These are phyloP conservation scores for Eucalyptus lansdowneana DNA, from an alignment of 345 rosid genomes.

Conservation along the genomic window DNA sequence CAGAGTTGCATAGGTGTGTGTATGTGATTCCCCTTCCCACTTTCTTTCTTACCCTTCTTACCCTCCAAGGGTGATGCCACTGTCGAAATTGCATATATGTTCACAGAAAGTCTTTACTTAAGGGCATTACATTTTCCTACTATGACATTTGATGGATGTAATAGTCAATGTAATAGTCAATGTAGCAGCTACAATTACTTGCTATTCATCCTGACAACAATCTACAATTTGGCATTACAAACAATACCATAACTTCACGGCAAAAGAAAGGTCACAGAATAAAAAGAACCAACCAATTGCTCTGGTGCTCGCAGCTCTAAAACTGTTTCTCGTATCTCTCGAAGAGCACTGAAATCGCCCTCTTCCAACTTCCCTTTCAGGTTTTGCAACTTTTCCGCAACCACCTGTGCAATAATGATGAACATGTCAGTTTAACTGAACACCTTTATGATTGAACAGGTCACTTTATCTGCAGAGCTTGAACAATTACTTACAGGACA, in stretches of 20 bases:
- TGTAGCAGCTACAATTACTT: neutral
- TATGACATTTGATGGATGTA: neutral
- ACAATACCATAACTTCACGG: neutral
- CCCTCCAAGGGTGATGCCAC: neutral
- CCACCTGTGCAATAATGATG: constrained; percentile 34
- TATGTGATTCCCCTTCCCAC: neutral
- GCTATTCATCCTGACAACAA: neutral
- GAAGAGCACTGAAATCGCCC: constrained; percentile 51
- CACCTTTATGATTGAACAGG: neutral
- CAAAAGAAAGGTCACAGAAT: neutral
- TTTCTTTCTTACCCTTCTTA: neutral
- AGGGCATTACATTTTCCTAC: neutral
- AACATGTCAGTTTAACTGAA: neutral
- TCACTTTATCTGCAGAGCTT: neutral
- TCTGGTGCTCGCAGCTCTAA: constrained; percentile 57
- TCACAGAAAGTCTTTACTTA: neutral
- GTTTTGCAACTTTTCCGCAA: constrained; percentile 41
- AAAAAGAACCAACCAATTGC: constrained; percentile 46
- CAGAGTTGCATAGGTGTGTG: neutral
- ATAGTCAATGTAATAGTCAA: neutral
- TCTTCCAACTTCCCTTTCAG: constrained; percentile 52
- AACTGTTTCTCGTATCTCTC: constrained; percentile 65
- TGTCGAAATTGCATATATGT: neutral
- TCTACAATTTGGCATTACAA: neutral
- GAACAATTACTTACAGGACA: neutral